phyloP scores from a whole-genome alignment of 83 land plant genomes.

The Picea mariana region DNA sequence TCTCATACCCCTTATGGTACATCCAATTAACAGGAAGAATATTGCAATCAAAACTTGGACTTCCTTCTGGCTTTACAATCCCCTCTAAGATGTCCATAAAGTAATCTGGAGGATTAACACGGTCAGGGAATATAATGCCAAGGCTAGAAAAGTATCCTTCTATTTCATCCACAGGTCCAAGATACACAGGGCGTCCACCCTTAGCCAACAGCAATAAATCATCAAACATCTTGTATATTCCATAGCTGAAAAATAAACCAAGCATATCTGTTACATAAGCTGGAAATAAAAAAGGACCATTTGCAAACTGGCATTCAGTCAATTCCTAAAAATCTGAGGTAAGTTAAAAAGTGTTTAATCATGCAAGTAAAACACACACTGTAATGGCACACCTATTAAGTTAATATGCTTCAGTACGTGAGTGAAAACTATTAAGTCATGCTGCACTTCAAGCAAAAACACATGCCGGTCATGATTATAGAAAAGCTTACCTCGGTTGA shows the following conservation, averaged over 20 bases:
- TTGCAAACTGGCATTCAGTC: background rate
- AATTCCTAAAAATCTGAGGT: background rate
- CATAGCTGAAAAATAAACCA: conserved; percentile 64
- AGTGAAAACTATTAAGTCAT: background rate
- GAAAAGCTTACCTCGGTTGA: conserved; percentile 81
- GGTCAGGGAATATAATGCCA: conserved; percentile 90
- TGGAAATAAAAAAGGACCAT: background rate
- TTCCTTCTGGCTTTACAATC: conserved; percentile 47
- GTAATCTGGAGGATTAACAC: conserved; percentile 97
- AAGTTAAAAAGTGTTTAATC: background rate
- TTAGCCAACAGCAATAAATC: conserved; percentile 94
- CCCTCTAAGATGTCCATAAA: conserved; percentile 96
- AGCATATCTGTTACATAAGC: background rate
- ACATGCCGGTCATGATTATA: background rate
- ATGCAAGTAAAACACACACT: conserved; percentile 4
- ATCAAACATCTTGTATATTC: conserved; percentile 90
- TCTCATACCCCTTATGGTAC: conserved; percentile 73
- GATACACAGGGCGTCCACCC: conserved; percentile 88
- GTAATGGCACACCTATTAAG: background rate
- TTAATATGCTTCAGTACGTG: background rate
- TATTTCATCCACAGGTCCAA: conserved; percentile 82
- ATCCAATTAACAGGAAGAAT: conserved; percentile 92
- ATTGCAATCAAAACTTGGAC: conserved; percentile 37
- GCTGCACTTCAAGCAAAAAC: background rate
- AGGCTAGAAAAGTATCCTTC: conserved; percentile 83